Base-by-base conservation (phyloP, 108 stramenopile genomes). In the Pelagomonas calceolata region DNA sequence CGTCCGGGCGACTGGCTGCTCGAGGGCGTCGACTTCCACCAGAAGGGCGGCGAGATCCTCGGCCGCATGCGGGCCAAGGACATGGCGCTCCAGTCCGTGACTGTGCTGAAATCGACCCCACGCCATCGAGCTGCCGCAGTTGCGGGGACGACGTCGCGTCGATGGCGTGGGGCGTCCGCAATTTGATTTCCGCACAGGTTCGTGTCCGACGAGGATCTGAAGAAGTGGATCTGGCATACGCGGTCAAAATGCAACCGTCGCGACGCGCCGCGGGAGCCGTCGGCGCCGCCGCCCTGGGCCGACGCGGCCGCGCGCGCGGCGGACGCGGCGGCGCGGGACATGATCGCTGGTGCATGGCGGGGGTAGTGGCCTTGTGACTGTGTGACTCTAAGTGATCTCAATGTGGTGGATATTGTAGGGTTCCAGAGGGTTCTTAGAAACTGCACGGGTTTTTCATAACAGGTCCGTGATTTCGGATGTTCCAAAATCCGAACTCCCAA, bases 1-100 rank as follows among this genome's bases (percentile, higher is more conserved):
- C 39, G 51, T 17, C 51, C 51, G 21, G 51, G 1, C 21, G 51
- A 60, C 51, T 60, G 51, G 51, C 3, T 60, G 7, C 7, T 26
- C 7, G 51, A 60, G 51, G 51, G 51, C 51, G 51, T 60, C 51
- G 51, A 60, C 51, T 60, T 60, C 51, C 51, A 60, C 51, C 29
- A 26, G 21, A 60, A 60, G 29, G 29, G 10, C 21, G 51, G 26
- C 14, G 51, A 60, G 26, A 60, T 60, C 26, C 14, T 60, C 51
- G 51, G 7, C 7, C 51, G 14, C 51, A 60, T 60, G 51, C 51
- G 51, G 21, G 51, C 51, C 21, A 12, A 1, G 21, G 10, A 1
- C 51, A 17, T 12, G 21, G 51, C 26, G 21, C 51, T 60, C 51
- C 21, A 4, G 21, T 1, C 26, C 51, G 14, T 60, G 21, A 26